Evolutionary conservation across 2,329 filamentous ascomycete species (phyloP).

Genomic region (Didymella sp.): DNA sequence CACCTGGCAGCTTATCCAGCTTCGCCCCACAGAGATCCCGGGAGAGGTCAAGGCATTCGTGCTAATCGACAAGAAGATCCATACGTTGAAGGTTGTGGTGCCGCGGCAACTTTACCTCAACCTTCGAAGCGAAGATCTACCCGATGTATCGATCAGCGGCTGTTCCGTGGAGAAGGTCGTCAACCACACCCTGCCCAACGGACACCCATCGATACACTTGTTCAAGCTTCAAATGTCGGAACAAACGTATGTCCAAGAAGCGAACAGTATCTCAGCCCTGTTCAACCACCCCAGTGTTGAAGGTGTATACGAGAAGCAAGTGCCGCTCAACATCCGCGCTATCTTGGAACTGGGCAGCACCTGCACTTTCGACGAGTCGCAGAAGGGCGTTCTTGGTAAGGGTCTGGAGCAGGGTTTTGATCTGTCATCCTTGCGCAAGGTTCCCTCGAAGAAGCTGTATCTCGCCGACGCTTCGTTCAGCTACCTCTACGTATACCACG

Average conservation of each 20-base stretch:
- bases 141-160: conserved; percentile 83
- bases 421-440: conserved; percentile 73
- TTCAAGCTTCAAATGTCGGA: conserved; percentile 94
- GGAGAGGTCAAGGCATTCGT: conserved; percentile 90
- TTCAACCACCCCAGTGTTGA: conserved; percentile 95
- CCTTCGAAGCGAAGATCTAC: conserved; percentile 83
- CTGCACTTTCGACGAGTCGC: conserved; percentile 91
- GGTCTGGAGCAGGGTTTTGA: conserved; percentile 95
- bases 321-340: conserved; percentile 85
- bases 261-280: conserved; percentile 79
- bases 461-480: conserved; percentile 75
- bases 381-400: conserved; percentile 88
- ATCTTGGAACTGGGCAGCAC: conserved; percentile 87
- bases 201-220: conserved; percentile 89
- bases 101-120: conserved; percentile 91
- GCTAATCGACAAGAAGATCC: conserved; percentile 90
- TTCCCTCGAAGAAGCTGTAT: conserved; percentile 74
- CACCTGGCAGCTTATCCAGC: conserved; percentile 93
- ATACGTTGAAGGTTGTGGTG: conserved; percentile 86
- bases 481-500: conserved; percentile 92
- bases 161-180: conserved; percentile 93
- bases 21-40: conserved; percentile 80
- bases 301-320: conserved; percentile 93
- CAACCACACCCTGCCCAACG: conserved; percentile 90
- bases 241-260: conserved; percentile 82